A percentile compares a stretch with the other conserved stretches of the same genome.
Conservation (phyloP, 345 rosid species). For the Moricandia moricandioides region DNA sequence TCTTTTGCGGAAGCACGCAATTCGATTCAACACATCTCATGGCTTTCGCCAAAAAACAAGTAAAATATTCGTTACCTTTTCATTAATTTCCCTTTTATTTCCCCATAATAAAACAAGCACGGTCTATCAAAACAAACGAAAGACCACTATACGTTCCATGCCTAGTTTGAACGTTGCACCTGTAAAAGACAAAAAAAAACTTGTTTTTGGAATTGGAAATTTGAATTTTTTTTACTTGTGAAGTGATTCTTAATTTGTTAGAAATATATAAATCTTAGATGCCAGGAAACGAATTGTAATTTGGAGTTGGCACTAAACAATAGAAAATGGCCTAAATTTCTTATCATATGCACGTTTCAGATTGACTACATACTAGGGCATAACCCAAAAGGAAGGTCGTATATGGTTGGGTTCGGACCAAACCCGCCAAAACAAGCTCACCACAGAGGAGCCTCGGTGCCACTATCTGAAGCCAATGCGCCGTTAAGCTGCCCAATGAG, state of each 20-base stretch:
- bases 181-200: not conserved
- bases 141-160: not conserved
- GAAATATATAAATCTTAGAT: not conserved
- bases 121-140: not conserved
- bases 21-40: conserved; percentile 48
- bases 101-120: not conserved
- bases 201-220: not conserved
- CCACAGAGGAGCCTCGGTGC: conserved; percentile 83
- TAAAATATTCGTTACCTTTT: conserved; percentile 6
- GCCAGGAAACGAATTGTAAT: too few relatives aligned
- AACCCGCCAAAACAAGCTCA: conserved; percentile 83
- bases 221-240: not conserved
- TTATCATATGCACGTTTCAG: conserved; percentile 38
- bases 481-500: conserved; percentile 57
- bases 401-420: conserved; percentile 85
- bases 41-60: conserved; percentile 72
- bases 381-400: conserved; percentile 77
- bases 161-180: not conserved
- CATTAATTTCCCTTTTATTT: not conserved
- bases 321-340: not conserved
- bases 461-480: conserved; percentile 11
- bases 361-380: conserved; percentile 77
- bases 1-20: conserved; percentile 51
- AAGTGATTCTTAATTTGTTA: not conserved
- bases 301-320: not conserved